Base-by-base conservation (phyloP, 768 basidiomycete species). In the Agrocybe praecox region DNA sequence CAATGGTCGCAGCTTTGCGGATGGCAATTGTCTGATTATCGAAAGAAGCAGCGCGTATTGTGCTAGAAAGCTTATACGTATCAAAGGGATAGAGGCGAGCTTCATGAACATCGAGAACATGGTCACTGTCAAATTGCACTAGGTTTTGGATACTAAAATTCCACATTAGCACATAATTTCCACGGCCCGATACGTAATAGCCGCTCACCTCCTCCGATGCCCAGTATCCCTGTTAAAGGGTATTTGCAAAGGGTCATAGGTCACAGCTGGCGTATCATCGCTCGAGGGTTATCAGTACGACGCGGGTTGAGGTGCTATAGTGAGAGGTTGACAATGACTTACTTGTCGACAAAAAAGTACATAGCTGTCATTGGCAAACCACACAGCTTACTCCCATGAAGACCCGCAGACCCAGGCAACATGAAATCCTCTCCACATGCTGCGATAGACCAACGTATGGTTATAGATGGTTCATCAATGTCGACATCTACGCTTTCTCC, bases 401-500 rank as follows among this genome's bases (percentile, higher is more conserved):
- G 58, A 17, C 80, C 81, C 52, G 70, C 67, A 14, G 83, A 82
- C 5, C 76, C 77, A 18, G 74, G 67, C 15, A 84, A 76, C 23
- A 81, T 69, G 54, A 71, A 76, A 1, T 59, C 74, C 14, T 69
- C 59, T 17, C 84, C 84, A 63, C 84, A 86, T 1, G 76, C 82
- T 18, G 81, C 59, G 32, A 86, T 75, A 29, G 80, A 79, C 83
- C 83, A 86, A 7, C 82, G 79, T 42, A 86, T 74, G 9, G 79
- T 79, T 24, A 86, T 62, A 0, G 82, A 75, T 1, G 83, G 83
- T 60, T 86, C 83, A 56, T 84, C 83, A 10, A 85, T 68, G 60
- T 86, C 84, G 11, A 85, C 76, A 58, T 85, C 83, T 6, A 85
- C 80, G 51, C 76, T 79, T 59, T 85, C 83, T 6, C 83, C 84